Evolutionary conservation across 352 stramenopile species (phyloP).

Genomic region (Pythium volutum): DNA sequence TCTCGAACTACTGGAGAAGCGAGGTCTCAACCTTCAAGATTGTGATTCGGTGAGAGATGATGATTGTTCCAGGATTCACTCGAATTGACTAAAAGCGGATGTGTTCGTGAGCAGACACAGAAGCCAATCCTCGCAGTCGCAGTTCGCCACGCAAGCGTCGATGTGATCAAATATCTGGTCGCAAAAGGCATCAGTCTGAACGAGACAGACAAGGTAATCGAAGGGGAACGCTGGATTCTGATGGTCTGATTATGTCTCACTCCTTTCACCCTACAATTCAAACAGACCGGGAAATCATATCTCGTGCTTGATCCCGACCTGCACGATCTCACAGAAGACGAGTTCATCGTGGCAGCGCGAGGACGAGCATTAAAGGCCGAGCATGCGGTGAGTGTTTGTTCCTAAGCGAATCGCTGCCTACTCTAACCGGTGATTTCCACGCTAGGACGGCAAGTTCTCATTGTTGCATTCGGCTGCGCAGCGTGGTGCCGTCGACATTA

Average conservation of each 20-base stretch:
- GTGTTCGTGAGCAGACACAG: neutral
- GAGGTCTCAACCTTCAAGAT: neutral
- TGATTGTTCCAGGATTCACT: neutral
- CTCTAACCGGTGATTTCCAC: neutral
- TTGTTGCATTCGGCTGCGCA: slow-evolving; percentile 5
- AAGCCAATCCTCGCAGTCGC: slow-evolving; percentile 9
- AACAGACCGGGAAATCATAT: slow-evolving; percentile 5
- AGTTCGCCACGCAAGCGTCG: neutral
- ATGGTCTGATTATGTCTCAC: neutral
- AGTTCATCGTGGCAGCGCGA: neutral
- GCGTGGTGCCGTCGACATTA: neutral
- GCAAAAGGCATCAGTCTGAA: neutral
- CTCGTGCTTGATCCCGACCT: slow-evolving; percentile 1
- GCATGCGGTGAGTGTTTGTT: neutral
- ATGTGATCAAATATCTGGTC: slow-evolving; percentile 7
- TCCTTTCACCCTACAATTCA: neutral
- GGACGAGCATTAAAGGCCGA: neutral
- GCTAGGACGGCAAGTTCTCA: too few relatives aligned
- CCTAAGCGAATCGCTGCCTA: neutral
- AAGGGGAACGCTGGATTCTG: neutral
- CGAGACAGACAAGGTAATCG: slow-evolving; percentile 6
- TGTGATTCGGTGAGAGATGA: slow-evolving; percentile 10
- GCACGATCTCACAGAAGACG: slow-evolving; percentile 9
- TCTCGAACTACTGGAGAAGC: neutral
- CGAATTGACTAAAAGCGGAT: neutral